Conservation (phyloP, 2,329 filamentous ascomycete species). For the Sarocladiaceae sp. region DNA sequence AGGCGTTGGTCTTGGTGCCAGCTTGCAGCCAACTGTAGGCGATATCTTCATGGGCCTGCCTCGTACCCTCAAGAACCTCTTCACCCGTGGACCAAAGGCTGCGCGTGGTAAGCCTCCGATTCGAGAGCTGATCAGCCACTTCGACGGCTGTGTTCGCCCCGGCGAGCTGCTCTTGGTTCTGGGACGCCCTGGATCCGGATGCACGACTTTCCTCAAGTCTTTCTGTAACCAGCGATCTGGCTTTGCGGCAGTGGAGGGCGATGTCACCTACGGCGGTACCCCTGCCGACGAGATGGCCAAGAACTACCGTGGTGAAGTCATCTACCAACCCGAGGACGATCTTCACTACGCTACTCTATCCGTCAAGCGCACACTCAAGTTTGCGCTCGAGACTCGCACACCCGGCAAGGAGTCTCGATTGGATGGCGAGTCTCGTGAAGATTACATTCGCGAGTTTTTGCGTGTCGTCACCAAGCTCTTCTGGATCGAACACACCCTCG, state of each 20-base stretch:
- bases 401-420: constrained; percentile 43
- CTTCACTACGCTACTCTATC: constrained; percentile 66
- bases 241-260: constrained; percentile 60
- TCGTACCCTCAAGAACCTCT: constrained; percentile 38
- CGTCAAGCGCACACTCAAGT: constrained; percentile 62
- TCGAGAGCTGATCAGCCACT: constrained; percentile 60
- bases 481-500: constrained; percentile 64
- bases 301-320: constrained; percentile 56
- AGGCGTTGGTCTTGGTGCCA: constrained; percentile 63
- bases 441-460: constrained; percentile 49
- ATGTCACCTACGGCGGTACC: constrained; percentile 58
- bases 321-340: constrained; percentile 67
- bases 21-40: constrained; percentile 50
- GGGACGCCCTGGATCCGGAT: constrained; percentile 64
- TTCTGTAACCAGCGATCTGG: constrained; percentile 66
- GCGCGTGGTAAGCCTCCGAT: constrained; percentile 51
- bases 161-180: constrained; percentile 67
- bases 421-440: constrained; percentile 56
- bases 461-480: constrained; percentile 65
- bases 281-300: constrained; percentile 41
- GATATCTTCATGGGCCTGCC: constrained; percentile 57
- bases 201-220: constrained; percentile 66
- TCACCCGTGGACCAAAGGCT: constrained; percentile 49
- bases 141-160: constrained; percentile 64
- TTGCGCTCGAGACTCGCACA: constrained; percentile 62